Conservation (phyloP, 768 basidiomycete species). For the Hebeloma cylindrosporum region DNA sequence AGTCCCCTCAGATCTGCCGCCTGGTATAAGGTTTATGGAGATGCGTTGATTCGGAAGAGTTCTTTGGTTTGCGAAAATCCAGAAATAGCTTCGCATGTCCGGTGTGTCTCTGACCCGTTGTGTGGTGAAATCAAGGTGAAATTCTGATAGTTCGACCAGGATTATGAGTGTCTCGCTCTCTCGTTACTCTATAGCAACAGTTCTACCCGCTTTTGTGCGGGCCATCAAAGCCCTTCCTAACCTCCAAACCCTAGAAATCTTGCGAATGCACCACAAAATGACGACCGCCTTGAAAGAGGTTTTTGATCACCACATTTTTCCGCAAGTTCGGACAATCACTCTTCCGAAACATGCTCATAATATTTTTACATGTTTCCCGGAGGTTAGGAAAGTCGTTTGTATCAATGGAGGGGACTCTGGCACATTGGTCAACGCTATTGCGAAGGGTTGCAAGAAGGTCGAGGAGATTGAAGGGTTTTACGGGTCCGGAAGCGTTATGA, state of each 20-base stretch:
- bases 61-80: constrained; percentile 22
- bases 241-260: constrained; percentile 31
- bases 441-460: constrained; percentile 29
- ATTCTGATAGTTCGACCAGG: constrained; percentile 9
- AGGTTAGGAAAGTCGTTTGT: constrained; percentile 28
- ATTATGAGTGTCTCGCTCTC: constrained; percentile 29
- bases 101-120: constrained; percentile 12
- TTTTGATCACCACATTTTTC: constrained; percentile 26
- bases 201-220: constrained; percentile 27
- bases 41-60: constrained; percentile 26
- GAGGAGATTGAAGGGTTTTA: constrained; percentile 27
- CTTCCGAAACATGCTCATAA: constrained; percentile 30
- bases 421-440: constrained; percentile 29
- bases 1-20: constrained; percentile 10
- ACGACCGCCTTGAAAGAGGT: constrained; percentile 26
- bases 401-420: constrained; percentile 19
- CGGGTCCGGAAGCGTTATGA: constrained; percentile 20
- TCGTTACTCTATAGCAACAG: constrained; percentile 22
- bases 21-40: constrained; percentile 25
- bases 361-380: constrained; percentile 31
- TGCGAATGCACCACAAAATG: constrained; percentile 33
- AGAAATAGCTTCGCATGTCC: constrained; percentile 24
- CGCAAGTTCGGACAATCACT: constrained; percentile 24
- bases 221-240: constrained; percentile 30
- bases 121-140: not conserved